Evolutionary conservation across 2,329 filamentous ascomycete genomes (phyloP).

Genomic region (Trichoderma guizhouense): DNA sequence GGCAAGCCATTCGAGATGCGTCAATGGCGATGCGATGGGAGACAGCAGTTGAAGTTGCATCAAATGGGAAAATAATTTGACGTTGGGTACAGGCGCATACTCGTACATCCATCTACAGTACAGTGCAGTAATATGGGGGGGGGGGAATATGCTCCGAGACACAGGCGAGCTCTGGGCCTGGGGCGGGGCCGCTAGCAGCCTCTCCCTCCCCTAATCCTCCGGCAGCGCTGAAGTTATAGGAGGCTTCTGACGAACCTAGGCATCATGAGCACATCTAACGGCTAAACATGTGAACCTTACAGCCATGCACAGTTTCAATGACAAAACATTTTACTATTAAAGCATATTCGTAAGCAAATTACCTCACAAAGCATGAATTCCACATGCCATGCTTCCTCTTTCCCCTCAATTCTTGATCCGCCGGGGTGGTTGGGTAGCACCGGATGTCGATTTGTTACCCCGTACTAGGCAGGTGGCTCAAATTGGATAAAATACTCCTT

Average conservation of each 20-base stretch:
- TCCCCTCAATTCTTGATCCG: background rate
- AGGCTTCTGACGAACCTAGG: background rate
- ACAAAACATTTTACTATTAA: background rate
- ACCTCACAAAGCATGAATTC: background rate
- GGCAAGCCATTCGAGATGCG: background rate
- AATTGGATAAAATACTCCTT: background rate
- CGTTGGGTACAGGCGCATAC: background rate
- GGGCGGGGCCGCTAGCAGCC: background rate
- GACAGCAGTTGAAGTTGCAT: background rate
- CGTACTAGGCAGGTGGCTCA: background rate
- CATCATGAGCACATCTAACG: background rate
- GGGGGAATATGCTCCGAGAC: background rate
- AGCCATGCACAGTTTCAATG: background rate
- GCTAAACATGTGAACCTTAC: background rate
- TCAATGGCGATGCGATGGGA: background rate
- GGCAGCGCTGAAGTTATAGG: background rate
- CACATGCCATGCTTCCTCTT: background rate
- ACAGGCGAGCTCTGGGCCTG: background rate
- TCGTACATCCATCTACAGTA: background rate
- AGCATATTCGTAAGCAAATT: background rate
- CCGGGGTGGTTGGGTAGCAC: background rate
- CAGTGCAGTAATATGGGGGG: background rate
- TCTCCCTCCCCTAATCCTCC: background rate
- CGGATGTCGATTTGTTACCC: background rate
- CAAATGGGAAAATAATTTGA: background rate